Evolutionary conservation across 176 grass and related monocot species (phyloP).

Genomic region (Themeda triandra): DNA sequence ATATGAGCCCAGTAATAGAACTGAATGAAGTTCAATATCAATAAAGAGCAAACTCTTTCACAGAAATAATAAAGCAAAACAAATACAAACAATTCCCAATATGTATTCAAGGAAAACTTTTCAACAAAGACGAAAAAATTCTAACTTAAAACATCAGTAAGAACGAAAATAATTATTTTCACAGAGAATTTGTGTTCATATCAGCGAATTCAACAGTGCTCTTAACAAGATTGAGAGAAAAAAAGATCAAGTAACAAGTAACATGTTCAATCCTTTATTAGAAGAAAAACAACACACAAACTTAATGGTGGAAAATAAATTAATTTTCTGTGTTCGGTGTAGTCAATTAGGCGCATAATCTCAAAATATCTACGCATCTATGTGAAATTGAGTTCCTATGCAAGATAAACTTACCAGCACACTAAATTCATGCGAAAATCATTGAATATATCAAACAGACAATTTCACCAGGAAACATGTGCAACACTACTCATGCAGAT

Average conservation of each 20-base stretch:
- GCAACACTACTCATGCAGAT: neutral
- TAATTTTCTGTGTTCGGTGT: neutral
- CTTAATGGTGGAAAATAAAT: neutral
- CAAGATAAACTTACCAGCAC: neutral
- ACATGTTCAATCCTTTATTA: constrained; percentile 2
- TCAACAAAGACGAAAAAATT: neutral
- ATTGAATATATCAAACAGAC: neutral
- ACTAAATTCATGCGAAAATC: neutral
- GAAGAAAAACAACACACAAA: neutral
- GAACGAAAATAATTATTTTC: neutral
- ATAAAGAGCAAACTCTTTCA: neutral
- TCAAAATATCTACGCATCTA: neutral
- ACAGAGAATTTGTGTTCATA: neutral
- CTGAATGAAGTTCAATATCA: neutral
- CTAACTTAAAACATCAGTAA: neutral
- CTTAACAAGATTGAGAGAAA: neutral
- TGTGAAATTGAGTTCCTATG: neutral
- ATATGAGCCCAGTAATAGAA: neutral
- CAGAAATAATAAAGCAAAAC: neutral
- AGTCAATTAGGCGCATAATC: neutral
- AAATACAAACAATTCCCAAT: neutral
- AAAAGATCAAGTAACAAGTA: neutral
- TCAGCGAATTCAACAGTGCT: neutral
- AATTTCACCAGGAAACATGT: neutral
- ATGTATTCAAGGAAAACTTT: neutral